phyloP scores from a whole-genome alignment of 2,329 filamentous ascomycete species.

The Nemania sp. region DNA sequence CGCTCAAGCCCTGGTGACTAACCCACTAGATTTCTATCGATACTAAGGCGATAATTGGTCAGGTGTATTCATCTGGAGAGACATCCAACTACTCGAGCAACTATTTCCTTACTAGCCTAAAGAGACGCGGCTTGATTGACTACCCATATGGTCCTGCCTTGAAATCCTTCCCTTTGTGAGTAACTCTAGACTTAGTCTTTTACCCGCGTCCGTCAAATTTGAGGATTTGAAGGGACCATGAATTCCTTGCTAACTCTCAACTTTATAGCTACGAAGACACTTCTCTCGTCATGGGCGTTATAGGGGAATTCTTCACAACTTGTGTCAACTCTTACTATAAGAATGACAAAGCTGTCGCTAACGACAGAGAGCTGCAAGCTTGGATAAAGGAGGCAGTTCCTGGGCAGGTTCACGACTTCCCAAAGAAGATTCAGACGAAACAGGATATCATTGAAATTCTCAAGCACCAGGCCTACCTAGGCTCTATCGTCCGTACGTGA shows the following conservation, averaged over 20 bases:
- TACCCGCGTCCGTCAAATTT: background rate
- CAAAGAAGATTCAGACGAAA: constrained; percentile 42
- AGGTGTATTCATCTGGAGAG: constrained; percentile 33
- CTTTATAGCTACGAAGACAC: constrained; percentile 55
- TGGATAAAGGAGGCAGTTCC: constrained; percentile 58
- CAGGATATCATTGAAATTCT: constrained; percentile 56
- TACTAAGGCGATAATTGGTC: background rate
- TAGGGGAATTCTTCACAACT: constrained; percentile 53
- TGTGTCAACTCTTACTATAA: constrained; percentile 60
- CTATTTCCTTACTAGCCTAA: constrained; percentile 29
- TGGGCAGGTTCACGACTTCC: constrained; percentile 57
- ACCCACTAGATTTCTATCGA: background rate
- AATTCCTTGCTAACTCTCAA: constrained; percentile 7
- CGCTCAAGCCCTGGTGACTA: background rate
- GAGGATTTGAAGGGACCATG: background rate
- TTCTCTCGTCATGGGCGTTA: constrained; percentile 51
- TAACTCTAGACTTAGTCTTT: background rate
- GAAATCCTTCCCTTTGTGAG: constrained; percentile 55
- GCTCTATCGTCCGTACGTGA: constrained; percentile 46
- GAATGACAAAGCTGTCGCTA: constrained; percentile 48
- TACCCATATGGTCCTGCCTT: constrained; percentile 52
- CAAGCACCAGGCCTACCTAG: constrained; percentile 55
- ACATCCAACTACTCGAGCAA: constrained; percentile 28
- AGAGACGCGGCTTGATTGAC: constrained; percentile 56
- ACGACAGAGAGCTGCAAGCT: constrained; percentile 57